These are phyloP conservation scores for Metrosideros polymorpha DNA, from an alignment of 441 rosid species.

Conservation along the genomic window DNA sequence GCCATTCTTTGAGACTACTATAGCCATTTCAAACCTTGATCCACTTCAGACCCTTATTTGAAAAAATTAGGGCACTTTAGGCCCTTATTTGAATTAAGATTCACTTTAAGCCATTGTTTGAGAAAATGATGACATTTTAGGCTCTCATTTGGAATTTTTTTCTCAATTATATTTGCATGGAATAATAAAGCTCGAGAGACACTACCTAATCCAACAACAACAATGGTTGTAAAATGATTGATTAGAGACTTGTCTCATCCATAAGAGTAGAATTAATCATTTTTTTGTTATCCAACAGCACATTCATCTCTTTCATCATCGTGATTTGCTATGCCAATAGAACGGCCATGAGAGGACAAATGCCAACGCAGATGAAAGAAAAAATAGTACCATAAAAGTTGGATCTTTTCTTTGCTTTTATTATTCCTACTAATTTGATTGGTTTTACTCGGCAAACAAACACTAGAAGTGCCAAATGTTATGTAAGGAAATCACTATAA, in stretches of 20 bases:
- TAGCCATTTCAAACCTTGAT: too few relatives aligned
- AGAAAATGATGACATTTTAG: too few relatives aligned
- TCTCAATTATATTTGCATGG: background rate
- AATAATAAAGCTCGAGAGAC: background rate
- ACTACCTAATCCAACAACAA: background rate
- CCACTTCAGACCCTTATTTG: too few relatives aligned
- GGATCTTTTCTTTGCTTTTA: background rate
- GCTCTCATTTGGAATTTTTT: too few relatives aligned
- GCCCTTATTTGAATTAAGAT: too few relatives aligned
- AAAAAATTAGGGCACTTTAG: too few relatives aligned
- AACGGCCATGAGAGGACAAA: background rate
- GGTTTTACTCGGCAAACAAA: too few relatives aligned
- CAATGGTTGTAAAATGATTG: background rate
- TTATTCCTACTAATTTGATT: background rate
- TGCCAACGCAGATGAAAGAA: background rate
- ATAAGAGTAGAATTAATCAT: background rate
- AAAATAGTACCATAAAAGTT: background rate
- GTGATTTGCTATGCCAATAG: background rate
- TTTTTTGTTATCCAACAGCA: background rate
- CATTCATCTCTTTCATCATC: background rate
- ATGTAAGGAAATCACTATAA: too few relatives aligned
- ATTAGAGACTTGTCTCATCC: background rate
- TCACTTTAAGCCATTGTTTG: too few relatives aligned
- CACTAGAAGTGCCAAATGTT: too few relatives aligned
- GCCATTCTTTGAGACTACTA: too few relatives aligned